A percentile compares a stretch with the other conserved stretches of the same genome.
phyloP scores from a whole-genome alignment of 2,329 filamentous ascomycete species.

The Penicillium italicum region DNA sequence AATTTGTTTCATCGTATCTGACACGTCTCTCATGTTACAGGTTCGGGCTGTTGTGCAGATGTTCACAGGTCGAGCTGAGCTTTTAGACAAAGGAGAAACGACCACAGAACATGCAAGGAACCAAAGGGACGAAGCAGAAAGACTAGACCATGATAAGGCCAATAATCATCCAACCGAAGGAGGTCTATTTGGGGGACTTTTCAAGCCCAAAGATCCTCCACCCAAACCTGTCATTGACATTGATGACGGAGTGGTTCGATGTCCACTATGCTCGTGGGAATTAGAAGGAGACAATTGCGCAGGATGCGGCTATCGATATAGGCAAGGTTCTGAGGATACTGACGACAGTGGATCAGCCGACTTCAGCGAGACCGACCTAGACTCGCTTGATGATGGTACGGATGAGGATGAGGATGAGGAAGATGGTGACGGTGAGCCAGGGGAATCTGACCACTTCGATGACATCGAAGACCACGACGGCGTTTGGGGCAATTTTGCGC shows the following conservation, averaged over 20 bases:
- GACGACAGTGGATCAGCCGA: constrained; percentile 47
- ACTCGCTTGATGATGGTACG: constrained; percentile 20
- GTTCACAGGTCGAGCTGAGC: constrained; percentile 57
- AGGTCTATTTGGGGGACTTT: constrained; percentile 63
- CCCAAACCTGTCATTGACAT: constrained; percentile 51
- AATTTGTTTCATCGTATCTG: background rate
- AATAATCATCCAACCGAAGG: constrained; percentile 48
- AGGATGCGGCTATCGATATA: constrained; percentile 50
- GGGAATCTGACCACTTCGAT: constrained; percentile 17
- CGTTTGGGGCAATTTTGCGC: constrained; percentile 11
- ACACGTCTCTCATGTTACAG: constrained; percentile 33
- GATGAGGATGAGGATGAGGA: constrained; percentile 28
- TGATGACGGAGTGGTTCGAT: constrained; percentile 60
- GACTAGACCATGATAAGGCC: constrained; percentile 58
- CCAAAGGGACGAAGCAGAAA: constrained; percentile 57
- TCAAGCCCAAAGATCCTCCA: constrained; percentile 37
- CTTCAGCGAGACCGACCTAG: constrained; percentile 42
- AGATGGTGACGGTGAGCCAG: constrained; percentile 8
- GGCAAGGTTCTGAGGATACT: constrained; percentile 43
- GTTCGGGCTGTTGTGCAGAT: constrained; percentile 63
- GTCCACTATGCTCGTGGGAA: constrained; percentile 61
- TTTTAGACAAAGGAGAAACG: constrained; percentile 62
- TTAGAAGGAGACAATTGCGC: constrained; percentile 55
- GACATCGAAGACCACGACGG: constrained; percentile 27
- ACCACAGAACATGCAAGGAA: constrained; percentile 57